Evolutionary conservation across 176 grass and related monocot species (phyloP).

Genomic region (Paspalum notatum): DNA sequence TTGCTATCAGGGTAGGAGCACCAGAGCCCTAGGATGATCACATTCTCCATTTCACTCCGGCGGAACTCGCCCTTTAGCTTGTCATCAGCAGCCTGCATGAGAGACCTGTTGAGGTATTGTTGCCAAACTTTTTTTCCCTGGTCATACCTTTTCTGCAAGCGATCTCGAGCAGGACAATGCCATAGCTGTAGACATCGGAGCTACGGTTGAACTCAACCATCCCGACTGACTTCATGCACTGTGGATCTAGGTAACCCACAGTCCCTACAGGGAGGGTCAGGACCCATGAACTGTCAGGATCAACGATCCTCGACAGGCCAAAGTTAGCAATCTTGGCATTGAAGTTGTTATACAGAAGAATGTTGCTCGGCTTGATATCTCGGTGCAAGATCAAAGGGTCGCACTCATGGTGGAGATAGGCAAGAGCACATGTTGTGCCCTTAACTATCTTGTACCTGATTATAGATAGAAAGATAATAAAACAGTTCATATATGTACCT

Average conservation of each 20-base stretch:
- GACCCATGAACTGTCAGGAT: neutral
- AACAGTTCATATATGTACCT: too few species aligned
- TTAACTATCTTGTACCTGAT: neutral
- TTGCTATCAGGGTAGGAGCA: neutral
- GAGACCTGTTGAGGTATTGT: neutral
- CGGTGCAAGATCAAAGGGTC: neutral
- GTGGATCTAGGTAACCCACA: neutral
- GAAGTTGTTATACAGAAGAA: too few species aligned
- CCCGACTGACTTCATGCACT: neutral
- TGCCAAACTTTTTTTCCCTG: neutral
- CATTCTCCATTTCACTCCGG: neutral
- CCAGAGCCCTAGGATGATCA: constrained; percentile 8
- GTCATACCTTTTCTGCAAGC: neutral
- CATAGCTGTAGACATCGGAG: constrained; percentile 19
- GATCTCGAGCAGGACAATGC: too few species aligned
- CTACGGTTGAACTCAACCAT: neutral
- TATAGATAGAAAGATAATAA: neutral
- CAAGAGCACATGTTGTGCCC: neutral
- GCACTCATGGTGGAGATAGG: neutral
- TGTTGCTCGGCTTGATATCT: too few species aligned
- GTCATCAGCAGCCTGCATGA: neutral
- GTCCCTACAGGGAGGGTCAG: neutral
- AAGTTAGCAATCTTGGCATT: constrained; percentile 9
- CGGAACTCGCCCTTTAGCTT: neutral
- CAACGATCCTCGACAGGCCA: neutral